Base-by-base conservation (phyloP, 306 rosid genomes). In the Dryas octopetala region DNA sequence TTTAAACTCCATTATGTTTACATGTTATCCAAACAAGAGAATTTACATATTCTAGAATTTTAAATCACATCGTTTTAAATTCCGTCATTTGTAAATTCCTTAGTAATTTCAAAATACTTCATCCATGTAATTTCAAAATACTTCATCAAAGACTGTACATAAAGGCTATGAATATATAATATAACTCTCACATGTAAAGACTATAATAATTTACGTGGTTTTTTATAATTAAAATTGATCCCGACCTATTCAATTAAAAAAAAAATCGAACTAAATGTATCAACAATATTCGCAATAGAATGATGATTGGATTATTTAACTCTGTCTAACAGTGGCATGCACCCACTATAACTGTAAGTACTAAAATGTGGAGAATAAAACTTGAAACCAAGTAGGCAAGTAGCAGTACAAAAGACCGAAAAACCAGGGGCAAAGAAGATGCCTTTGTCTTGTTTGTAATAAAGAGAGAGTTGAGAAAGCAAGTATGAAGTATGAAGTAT, bases 301-400 rank as follows among this genome's bases (percentile, higher is more conserved):
- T 40, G 48, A 41, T 62, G 65, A 28, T 32, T 60, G 28, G 38
- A 9, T 62, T 40, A 62, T 15, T 66, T 53, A 17, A 54, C 32
- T 8, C 66, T 11, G 45, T 41, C 53, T 44, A 77, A 50, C 12
- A 63, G 47, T 62, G 76, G 55, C 70, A 51, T 63, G 55, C 70
- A 51, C 70, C 62, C 65, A 26, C 62, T 8, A 14, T 10, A 65
- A 51, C 13, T 19, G 28, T 23, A 64, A 23, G 23, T 23, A 23
- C 23, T 23, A 23, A 23, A 23, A 23, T 23, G 23, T 23, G 23
- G 23, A 0, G 23, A 23, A 23, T 23, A 23, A 23, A 23, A 23
- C 23, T 23, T 13, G 5, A 74, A 49, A 49, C 61, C 48, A 23
- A 23, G 23, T 23, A 23, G 23, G 23, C 23, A 23, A 23, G 23